A percentile compares a stretch with the other conserved stretches of the same genome.
Conservation (phyloP, 2,329 filamentous ascomycete genomes). For the Alternaria burnsii region DNA sequence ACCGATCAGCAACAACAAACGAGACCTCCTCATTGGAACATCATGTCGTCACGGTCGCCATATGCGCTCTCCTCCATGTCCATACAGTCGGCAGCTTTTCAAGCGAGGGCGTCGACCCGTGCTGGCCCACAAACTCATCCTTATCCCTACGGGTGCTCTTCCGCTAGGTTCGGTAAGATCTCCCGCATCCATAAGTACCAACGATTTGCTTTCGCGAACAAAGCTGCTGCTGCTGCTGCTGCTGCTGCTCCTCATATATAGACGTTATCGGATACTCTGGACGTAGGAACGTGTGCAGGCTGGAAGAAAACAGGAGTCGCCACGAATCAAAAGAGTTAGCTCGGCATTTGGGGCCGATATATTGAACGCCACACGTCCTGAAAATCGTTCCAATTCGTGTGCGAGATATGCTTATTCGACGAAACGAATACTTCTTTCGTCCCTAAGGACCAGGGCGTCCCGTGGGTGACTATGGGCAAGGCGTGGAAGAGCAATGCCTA, state of each 20-base stretch:
- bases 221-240: neutral
- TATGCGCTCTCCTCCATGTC: slow-evolving; percentile 6
- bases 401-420: neutral
- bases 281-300: neutral
- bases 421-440: neutral
- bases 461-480: neutral
- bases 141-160: neutral
- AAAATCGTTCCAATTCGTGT: neutral
- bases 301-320: neutral
- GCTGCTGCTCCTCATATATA: neutral
- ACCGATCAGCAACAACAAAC: slow-evolving; percentile 19
- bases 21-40: slow-evolving; percentile 8
- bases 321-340: neutral
- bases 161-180: neutral
- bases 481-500: neutral
- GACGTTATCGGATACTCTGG: neutral
- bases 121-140: neutral
- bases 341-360: neutral
- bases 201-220: neutral
- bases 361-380: slow-evolving; percentile 1
- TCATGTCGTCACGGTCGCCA: slow-evolving; percentile 6
- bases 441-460: neutral
- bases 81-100: neutral
- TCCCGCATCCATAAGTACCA: neutral
- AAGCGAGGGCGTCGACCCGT: neutral